Evolutionary conservation across 192 early-diverging fungal species (phyloP), one percentile per base, ranked within the genome.

Genomic region (Coemansia sp.): DNA sequence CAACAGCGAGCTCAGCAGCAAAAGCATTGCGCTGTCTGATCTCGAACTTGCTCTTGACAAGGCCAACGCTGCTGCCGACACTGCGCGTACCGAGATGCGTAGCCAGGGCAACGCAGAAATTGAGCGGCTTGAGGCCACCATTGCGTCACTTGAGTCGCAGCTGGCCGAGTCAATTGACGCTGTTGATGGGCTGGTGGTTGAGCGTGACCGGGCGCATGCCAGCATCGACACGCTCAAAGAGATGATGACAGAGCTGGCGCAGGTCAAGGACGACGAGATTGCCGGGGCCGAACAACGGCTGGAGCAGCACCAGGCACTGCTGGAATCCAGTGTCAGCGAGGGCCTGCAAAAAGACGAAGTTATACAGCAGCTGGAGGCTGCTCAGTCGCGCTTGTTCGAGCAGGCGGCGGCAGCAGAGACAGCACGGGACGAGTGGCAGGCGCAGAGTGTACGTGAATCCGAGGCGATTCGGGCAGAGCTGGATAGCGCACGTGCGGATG

Each of bases 221-320:
- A 55, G 29, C 27, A 65, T 82, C 3, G 51, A 53, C 0, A 67
- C 67, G 17, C 75, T 82, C 27, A 82, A 82, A 41, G 43, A 24
- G 3, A 77, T 82, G 75, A 77, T 82, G 79, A 73, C 70, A 1
- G 75, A 73, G 56, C 62, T 82, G 6, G 79, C 79, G 2, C 57
- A 62, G 25, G 66, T 67, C 27, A 82, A 82, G 65, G 56, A 82
- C 60, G 61, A 50, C 39, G 74, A 82, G 22, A 77, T 73, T 25
- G 39, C 64, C 9, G 75, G 67, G 12, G 37, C 73, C 3, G 68
- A 73, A 19, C 64, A 65, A 3, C 65, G 45, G 32, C 55, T 82
- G 2, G 56, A 48, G 29, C 52, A 65, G 54, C 62, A 58, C 22
- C 52, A 60, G 24, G 66, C 15, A 22, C 62, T 72, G 21, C 61